Evolutionary conservation across 441 rosid species (phyloP).

Genomic region (Erysimum pusillum): DNA sequence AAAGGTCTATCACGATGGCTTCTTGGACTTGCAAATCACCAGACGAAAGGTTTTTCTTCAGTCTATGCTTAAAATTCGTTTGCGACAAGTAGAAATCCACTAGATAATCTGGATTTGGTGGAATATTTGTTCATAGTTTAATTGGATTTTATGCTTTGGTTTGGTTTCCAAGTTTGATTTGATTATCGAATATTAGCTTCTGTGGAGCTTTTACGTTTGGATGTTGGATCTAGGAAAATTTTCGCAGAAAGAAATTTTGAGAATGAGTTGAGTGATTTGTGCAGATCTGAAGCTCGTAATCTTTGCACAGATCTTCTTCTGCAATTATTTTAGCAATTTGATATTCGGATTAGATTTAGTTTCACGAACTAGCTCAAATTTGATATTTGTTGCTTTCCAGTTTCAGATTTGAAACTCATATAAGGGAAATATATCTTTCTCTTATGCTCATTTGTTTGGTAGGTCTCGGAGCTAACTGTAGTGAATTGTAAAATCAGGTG

Average conservation of each 20-base stretch:
- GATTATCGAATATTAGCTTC: not conserved
- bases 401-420: not conserved
- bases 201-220: not conserved
- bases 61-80: too few species aligned
- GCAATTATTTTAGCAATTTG: too few species aligned
- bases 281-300: not conserved
- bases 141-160: not conserved
- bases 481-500: conserved; percentile 52
- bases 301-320: too few species aligned
- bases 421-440: not conserved
- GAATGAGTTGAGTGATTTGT: not conserved
- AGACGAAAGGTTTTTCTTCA: conserved; percentile 59
- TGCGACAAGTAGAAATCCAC: not conserved
- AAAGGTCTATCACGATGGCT: too few species aligned
- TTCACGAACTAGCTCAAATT: not conserved
- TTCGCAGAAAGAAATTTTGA: not conserved
- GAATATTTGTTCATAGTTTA: not conserved
- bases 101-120: not conserved
- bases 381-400: conserved; percentile 16
- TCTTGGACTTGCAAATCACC: not conserved
- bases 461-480: conserved; percentile 1
- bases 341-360: not conserved
- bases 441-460: conserved; percentile 11
- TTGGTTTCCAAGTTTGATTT: conserved; percentile 6
- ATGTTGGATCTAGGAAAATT: not conserved